Evolutionary conservation across 2,329 filamentous ascomycete species (phyloP).

Genomic region (Pleoardoris graminearum): DNA sequence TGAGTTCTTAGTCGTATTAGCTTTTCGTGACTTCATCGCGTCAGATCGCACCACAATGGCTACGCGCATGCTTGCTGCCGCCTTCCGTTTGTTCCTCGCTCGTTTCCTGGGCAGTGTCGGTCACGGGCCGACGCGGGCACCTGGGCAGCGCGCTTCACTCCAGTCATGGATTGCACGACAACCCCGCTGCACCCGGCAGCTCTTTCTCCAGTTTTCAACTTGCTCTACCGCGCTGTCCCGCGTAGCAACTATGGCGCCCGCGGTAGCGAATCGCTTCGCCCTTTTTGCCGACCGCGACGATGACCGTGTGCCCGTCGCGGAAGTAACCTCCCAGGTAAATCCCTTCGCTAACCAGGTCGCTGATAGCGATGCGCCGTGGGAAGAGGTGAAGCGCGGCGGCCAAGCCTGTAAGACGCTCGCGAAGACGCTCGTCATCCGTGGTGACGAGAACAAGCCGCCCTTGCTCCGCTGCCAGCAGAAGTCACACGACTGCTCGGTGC

Average conservation of each 20-base stretch:
- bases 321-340: constrained; percentile 11
- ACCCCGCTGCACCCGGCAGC: too few species aligned
- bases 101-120: neutral
- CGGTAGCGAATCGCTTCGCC: constrained; percentile 29
- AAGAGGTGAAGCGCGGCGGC: constrained; percentile 30
- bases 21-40: too few species aligned
- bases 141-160: neutral
- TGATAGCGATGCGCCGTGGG: constrained; percentile 30
- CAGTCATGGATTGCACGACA: neutral
- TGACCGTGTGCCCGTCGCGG: constrained; percentile 2
- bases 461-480: neutral
- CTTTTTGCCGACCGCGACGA: constrained; percentile 23
- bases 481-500: constrained; percentile 11
- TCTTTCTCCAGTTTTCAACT: neutral
- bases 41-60: too few species aligned
- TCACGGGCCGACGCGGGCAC: constrained; percentile 3
- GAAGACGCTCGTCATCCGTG: constrained; percentile 16
- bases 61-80: neutral
- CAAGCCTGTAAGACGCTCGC: neutral
- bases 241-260: constrained; percentile 17
- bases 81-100: neutral
- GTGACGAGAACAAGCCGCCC: constrained; percentile 6
- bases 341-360: constrained; percentile 30
- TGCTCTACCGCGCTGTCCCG: too few species aligned
- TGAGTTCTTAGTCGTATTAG: too few species aligned